Evolutionary conservation across 1,284 basidiomycete genomes (phyloP).

Genomic region (Ganoderma lingzhi): DNA sequence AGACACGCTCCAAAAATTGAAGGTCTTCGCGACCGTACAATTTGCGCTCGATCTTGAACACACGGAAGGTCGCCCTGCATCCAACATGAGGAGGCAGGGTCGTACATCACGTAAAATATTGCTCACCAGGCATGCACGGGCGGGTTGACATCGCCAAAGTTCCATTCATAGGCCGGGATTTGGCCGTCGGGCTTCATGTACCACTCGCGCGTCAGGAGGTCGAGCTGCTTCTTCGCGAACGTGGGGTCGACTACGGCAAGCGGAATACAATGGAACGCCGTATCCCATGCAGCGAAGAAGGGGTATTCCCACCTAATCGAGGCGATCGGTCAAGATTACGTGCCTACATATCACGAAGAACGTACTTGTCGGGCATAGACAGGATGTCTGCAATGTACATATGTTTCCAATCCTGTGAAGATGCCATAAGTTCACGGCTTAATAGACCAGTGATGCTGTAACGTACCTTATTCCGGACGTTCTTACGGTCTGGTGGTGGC

Average conservation of each 20-base stretch:
- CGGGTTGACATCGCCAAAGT: conserved; percentile 96
- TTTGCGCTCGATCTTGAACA: conserved; percentile 99
- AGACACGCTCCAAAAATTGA: conserved; percentile 94
- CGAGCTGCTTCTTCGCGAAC: conserved; percentile 98
- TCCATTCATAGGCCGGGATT: conserved; percentile 99
- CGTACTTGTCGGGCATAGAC: conserved; percentile 97
- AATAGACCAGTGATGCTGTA: conserved; percentile 11
- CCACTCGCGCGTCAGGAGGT: conserved; percentile 97
- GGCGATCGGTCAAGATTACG: neutral
- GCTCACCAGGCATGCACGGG: conserved; percentile 94
- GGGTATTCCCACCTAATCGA: conserved; percentile 91
- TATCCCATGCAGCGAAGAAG: conserved; percentile 96
- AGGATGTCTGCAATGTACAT: conserved; percentile 95
- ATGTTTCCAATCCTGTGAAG: conserved; percentile 87
- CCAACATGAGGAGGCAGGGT: neutral
- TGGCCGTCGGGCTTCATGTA: conserved; percentile 99
- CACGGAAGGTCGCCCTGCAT: conserved; percentile 89
- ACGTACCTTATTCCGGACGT: conserved; percentile 82
- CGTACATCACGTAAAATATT: neutral
- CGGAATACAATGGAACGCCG: conserved; percentile 98
- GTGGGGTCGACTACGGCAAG: conserved; percentile 94
- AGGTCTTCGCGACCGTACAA: conserved; percentile 92
- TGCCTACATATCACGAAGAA: conserved; percentile 15
- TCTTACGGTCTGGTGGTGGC: conserved; percentile 90
- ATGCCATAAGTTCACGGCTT: conserved; percentile 6